Evolutionary conservation across 331 rosid genomes (phyloP), one percentile per base, ranked within the genome.

Genomic region (Malus hybrid): DNA sequence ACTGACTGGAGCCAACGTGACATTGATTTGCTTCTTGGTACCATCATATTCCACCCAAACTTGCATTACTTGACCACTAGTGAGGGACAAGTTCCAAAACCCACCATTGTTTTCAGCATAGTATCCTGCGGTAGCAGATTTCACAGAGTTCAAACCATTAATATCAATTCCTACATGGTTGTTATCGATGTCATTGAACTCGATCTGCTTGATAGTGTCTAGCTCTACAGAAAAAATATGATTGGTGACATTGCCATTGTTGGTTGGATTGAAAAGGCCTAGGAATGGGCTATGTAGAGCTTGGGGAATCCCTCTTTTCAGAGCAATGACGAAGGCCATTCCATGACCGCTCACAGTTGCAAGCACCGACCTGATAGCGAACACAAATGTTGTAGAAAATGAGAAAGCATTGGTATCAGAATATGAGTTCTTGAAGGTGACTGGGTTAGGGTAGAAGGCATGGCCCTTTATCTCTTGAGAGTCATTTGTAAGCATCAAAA

Each of bases 161-260:
- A 85, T 60, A 36, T 85, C 81, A 34, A 85, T 85, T 16, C 88
- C 88, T 15, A 82, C 86, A 19, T 85, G 88, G 68, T 85, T 85
- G 27, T 55, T 22, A 22, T 85, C 56, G 80, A 85, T 85, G 56
- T 82, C 88, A 1, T 0, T 1, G 50, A 77, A 76, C 66, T 77
- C 75, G 0, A 0, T n/a, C 71, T 3, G 61, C 56, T n/a, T 59
- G 3, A 71, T 33, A 4, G 86, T 44, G 32, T 85, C 86, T 27
- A 85, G 54, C 73, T 85, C 86, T 22, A 85, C 72, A 2, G 80
- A 84, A 20, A 79, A 39, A 61, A 85, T 73, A 52, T 77, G 84
- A 60, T 80, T 79, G 36, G 42, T 42, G 39, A 2, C 4, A 20
- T 70, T 74, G 1, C 84, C 83, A 1, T 52, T 65, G 76, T 77